Percentiles rank a stretch among this genome's conserved stretches.
These are phyloP conservation scores for Rhizophagus clarus DNA, from an alignment of 192 early-diverging fungal species.

Conservation along the genomic window DNA sequence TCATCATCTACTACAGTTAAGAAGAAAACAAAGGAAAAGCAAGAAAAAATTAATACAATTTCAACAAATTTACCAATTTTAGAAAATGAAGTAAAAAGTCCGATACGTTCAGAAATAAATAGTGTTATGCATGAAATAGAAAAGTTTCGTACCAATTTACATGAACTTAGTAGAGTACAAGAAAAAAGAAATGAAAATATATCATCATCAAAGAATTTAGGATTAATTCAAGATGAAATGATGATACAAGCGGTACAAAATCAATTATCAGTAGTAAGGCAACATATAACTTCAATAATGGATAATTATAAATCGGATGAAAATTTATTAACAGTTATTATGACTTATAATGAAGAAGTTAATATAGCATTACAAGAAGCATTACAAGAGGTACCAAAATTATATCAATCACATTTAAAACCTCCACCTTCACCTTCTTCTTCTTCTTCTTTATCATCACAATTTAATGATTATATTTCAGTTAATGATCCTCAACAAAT, in stretches of 20 bases:
- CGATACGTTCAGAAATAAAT: background rate
- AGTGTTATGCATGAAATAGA: slow-evolving; percentile 9
- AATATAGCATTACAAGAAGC: slow-evolving; percentile 20
- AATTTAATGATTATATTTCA: background rate
- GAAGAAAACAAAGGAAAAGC: too few relatives aligned
- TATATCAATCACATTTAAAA: background rate
- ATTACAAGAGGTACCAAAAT: slow-evolving; percentile 7
- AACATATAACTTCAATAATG: slow-evolving; percentile 3
- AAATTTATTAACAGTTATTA: slow-evolving; percentile 11
- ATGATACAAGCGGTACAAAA: slow-evolving; percentile 12
- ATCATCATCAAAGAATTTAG: background rate
- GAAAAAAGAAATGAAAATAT: background rate
- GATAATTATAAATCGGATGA: slow-evolving; percentile 2
- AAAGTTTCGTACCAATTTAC: slow-evolving; percentile 7
- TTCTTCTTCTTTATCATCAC: background rate
- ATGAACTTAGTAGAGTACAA: slow-evolving; percentile 18
- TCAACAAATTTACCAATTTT: too few relatives aligned
- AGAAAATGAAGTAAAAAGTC: background rate
- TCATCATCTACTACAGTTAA: too few relatives aligned
- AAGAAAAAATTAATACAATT: too few relatives aligned
- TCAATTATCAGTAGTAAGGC: background rate
- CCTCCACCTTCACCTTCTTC: background rate
- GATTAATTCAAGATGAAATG: background rate
- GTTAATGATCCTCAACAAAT: background rate
- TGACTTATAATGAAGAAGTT: slow-evolving; percentile 28